phyloP scores from a whole-genome alignment of 768 basidiomycete genomes.

The Lactarius sp. region DNA sequence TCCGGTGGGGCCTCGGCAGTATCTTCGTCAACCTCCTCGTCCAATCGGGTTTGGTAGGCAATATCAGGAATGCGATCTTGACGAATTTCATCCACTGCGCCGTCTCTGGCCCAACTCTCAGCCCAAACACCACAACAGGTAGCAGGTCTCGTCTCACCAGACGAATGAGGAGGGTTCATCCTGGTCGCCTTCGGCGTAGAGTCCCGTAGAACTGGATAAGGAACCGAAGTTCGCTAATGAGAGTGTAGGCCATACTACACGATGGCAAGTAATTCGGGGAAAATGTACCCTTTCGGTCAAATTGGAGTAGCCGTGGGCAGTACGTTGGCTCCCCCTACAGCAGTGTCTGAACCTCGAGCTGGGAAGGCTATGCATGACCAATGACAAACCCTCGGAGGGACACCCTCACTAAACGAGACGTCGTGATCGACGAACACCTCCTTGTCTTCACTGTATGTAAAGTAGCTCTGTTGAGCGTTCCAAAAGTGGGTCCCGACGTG shows the following conservation, averaged over 20 bases:
- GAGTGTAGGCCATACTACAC: background rate
- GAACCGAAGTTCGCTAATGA: slow-evolving; percentile 61
- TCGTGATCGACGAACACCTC: slow-evolving; percentile 45
- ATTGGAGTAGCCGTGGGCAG: slow-evolving; percentile 59
- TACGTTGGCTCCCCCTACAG: slow-evolving; percentile 42
- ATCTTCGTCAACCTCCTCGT: slow-evolving; percentile 30
- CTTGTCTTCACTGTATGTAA: slow-evolving; percentile 36
- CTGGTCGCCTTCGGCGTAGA: slow-evolving; percentile 35
- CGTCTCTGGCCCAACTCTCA: slow-evolving; percentile 39
- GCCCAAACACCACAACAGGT: background rate
- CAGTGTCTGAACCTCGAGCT: slow-evolving; percentile 7
- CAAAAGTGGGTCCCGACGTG: slow-evolving; percentile 74
- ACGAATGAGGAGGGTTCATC: background rate
- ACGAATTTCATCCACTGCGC: slow-evolving; percentile 43
- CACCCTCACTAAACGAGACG: slow-evolving; percentile 64
- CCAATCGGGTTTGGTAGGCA: slow-evolving; percentile 47
- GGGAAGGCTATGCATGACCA: slow-evolving; percentile 7
- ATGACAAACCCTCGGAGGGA: slow-evolving; percentile 43
- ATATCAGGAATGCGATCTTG: slow-evolving; percentile 52
- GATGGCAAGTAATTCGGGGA: background rate
- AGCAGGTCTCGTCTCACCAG: slow-evolving; percentile 14
- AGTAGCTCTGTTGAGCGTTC: slow-evolving; percentile 75
- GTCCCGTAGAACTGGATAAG: slow-evolving; percentile 40
- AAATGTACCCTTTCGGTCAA: slow-evolving; percentile 62
- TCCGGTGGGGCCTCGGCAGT: slow-evolving; percentile 2